Evolutionary conservation across 2,329 filamentous ascomycete species (phyloP).

Genomic region (Ascochyta pisi): DNA sequence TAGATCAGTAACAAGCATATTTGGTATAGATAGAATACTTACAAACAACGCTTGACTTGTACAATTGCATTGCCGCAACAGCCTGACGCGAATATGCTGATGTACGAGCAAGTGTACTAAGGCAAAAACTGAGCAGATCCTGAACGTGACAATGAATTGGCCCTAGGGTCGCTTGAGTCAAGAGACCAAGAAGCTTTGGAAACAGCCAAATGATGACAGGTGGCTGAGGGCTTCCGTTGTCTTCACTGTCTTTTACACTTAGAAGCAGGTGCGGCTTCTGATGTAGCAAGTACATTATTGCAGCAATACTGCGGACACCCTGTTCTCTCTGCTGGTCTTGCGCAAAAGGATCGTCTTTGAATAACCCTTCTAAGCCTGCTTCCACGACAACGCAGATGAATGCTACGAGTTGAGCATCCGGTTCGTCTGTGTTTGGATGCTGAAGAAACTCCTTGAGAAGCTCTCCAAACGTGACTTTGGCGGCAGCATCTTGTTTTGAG

Average conservation of each 20-base stretch:
- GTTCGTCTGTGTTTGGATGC: slow-evolving; percentile 59
- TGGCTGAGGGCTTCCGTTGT: slow-evolving; percentile 45
- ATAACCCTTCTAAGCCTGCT: slow-evolving; percentile 75
- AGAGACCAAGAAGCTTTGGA: slow-evolving; percentile 59
- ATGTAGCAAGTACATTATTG: slow-evolving; percentile 75
- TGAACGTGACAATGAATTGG: slow-evolving; percentile 49
- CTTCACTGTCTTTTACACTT: slow-evolving; percentile 33
- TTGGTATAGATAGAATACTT: slow-evolving; percentile 13
- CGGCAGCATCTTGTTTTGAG: slow-evolving; percentile 67
- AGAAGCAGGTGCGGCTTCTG: slow-evolving; percentile 75
- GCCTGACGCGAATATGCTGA: slow-evolving; percentile 47
- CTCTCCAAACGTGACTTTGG: slow-evolving; percentile 76
- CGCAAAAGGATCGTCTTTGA: slow-evolving; percentile 72
- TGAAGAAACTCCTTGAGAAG: slow-evolving; percentile 70
- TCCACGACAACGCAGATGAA: slow-evolving; percentile 84
- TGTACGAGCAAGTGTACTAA: slow-evolving; percentile 46
- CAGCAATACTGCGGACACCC: slow-evolving; percentile 75
- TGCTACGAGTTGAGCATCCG: slow-evolving; percentile 78
- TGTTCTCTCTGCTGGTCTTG: slow-evolving; percentile 65
- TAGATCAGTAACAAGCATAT: slow-evolving; percentile 6
- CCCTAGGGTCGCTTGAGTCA: slow-evolving; percentile 51
- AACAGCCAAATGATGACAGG: slow-evolving; percentile 63
- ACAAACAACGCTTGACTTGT: slow-evolving; percentile 53
- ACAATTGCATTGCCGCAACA: slow-evolving; percentile 42
- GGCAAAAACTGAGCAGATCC: slow-evolving; percentile 47